Conservation (phyloP, 306 rosid genomes). For the Castanea mollissima region DNA sequence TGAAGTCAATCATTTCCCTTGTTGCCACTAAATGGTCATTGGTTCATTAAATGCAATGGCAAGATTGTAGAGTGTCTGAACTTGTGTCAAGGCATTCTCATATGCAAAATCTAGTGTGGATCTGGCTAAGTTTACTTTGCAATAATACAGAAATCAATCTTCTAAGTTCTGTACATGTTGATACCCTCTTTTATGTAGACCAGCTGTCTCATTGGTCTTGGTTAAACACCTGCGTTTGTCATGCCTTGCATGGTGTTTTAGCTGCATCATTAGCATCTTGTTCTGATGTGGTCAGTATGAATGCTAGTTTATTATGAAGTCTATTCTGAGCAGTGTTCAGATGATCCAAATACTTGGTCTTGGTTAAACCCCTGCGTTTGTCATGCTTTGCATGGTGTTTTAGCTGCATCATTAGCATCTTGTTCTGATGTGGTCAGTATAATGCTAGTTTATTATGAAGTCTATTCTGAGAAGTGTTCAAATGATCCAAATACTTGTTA, state of each 20-base stretch:
- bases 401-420: neutral
- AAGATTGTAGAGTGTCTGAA: neutral
- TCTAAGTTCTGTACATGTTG: neutral
- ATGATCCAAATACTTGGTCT: no score
- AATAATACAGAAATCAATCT: neutral
- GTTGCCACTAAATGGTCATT: neutral
- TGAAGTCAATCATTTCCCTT: neutral
- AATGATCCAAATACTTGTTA: neutral
- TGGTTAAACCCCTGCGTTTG: no score
- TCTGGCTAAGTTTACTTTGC: neutral
- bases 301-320: neutral
- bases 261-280: neutral
- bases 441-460: neutral
- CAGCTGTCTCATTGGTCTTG: neutral
- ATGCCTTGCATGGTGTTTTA: neutral
- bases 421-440: neutral
- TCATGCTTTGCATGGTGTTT: neutral
- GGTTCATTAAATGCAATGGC: neutral
- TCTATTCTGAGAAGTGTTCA: neutral
- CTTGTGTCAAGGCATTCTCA: neutral
- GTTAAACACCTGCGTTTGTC: neutral
- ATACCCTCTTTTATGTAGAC: neutral
- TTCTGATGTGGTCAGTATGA: neutral
- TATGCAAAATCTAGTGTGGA: neutral
- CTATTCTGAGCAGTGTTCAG: neutral